These are phyloP conservation scores for Penicillium subrubescens DNA, from an alignment of 495 filamentous ascomycete species.

Conservation along the genomic window DNA sequence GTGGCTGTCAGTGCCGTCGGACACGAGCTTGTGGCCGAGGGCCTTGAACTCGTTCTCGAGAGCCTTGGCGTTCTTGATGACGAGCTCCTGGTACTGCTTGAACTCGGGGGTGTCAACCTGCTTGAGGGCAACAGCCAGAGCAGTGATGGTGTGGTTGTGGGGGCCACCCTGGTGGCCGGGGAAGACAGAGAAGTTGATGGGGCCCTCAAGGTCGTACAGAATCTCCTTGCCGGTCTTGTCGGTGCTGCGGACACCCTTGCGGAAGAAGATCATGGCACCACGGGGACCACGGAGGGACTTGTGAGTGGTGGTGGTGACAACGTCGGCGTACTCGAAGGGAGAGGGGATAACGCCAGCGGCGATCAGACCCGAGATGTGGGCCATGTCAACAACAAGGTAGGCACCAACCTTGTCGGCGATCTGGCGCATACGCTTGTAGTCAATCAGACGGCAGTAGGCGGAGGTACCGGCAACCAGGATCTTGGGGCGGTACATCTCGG, in stretches of 20 bases:
- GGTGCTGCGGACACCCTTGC: constrained; percentile 86
- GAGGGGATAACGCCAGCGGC: constrained; percentile 92
- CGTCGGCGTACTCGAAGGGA: constrained; percentile 91
- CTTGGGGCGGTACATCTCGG: constrained; percentile 93
- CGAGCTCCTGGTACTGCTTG: constrained; percentile 92
- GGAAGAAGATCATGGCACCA: constrained; percentile 99
- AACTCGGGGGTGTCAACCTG: constrained; percentile 93
- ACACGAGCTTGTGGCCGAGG: constrained; percentile 89
- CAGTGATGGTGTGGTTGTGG: constrained; percentile 99
- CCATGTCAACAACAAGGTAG: constrained; percentile 97
- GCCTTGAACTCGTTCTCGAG: constrained; percentile 69
- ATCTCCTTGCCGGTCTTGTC: constrained; percentile 92
- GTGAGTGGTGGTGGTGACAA: constrained; percentile 99
- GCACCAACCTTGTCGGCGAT: constrained; percentile 93
- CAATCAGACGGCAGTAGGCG: constrained; percentile 97
- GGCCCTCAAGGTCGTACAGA: constrained; percentile 89
- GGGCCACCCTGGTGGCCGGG: constrained; percentile 98
- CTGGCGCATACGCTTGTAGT: constrained; percentile 95
- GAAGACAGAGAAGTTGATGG: constrained; percentile 99
- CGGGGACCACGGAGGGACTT: constrained; percentile 98
- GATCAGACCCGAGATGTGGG: constrained; percentile 96
- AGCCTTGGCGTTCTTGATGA: constrained; percentile 89
- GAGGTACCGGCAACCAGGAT: constrained; percentile 95
- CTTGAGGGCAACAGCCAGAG: constrained; percentile 93
- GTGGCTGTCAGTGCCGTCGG: constrained; percentile 96